phyloP scores from a whole-genome alignment of 768 basidiomycete genomes.

The Lactarius hatsudake region DNA sequence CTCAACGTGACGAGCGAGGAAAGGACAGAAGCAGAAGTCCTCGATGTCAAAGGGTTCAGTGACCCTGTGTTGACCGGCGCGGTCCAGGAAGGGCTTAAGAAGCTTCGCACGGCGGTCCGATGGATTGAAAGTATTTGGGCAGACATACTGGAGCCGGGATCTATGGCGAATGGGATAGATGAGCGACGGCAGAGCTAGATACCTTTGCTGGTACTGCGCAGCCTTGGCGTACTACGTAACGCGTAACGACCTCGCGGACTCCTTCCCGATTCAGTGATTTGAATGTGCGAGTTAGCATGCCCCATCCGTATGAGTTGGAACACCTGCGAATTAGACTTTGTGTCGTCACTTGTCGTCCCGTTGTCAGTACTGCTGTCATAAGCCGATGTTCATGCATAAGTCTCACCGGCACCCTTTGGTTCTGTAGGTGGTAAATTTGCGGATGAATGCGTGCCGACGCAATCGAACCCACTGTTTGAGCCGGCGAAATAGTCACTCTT shows the following conservation, averaged over 20 bases:
- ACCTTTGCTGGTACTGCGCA: background rate
- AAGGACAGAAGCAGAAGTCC: constrained; percentile 15
- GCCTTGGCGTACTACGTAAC: background rate
- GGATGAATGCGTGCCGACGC: constrained; percentile 54
- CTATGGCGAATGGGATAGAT: background rate
- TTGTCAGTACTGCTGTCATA: constrained; percentile 66
- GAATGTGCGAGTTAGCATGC: constrained; percentile 41
- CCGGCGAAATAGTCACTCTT: background rate
- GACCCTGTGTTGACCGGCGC: constrained; percentile 52
- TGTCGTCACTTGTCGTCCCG: constrained; percentile 77
- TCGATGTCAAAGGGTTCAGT: constrained; percentile 63
- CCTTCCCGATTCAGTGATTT: constrained; percentile 43
- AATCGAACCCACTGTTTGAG: background rate
- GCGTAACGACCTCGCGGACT: too few species aligned
- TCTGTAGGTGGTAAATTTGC: constrained; percentile 57
- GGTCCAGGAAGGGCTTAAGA: constrained; percentile 41
- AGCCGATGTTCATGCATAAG: constrained; percentile 32
- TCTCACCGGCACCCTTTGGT: too few species aligned
- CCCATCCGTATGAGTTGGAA: constrained; percentile 29
- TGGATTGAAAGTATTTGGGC: constrained; percentile 61
- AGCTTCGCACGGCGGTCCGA: constrained; percentile 40
- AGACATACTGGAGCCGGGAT: constrained; percentile 37
- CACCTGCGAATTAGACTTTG: constrained; percentile 34
- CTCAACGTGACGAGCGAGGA: constrained; percentile 7
- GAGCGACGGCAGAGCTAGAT: background rate